phyloP scores from a whole-genome alignment of 2,329 filamentous ascomycete genomes.

The Myotisia sp. region DNA sequence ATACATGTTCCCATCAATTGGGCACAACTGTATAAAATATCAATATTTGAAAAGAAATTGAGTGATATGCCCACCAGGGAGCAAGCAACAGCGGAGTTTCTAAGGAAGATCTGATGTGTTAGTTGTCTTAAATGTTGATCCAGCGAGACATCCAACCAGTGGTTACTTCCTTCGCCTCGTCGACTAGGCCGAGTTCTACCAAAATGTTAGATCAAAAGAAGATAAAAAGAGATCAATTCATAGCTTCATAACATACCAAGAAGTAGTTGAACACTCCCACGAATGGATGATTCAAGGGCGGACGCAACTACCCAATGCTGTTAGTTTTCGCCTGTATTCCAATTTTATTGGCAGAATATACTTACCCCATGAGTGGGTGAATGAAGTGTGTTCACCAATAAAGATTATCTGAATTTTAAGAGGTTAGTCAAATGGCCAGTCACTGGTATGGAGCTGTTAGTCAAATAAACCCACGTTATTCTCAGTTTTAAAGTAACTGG shows the following conservation, averaged over 20 bases:
- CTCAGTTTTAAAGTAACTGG: constrained; percentile 22
- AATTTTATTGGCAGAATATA: too few species aligned
- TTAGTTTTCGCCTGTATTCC: too few species aligned
- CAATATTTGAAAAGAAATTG: too few species aligned
- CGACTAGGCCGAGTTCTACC: constrained; percentile 45
- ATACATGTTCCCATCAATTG: too few species aligned
- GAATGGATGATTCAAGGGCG: constrained; percentile 16
- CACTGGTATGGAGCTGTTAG: not conserved
- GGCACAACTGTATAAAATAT: too few species aligned
- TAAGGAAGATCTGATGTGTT: too few species aligned
- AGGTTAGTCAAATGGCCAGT: not conserved
- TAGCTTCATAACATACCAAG: constrained; percentile 6
- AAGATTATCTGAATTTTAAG: constrained; percentile 23
- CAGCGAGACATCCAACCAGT: constrained; percentile 55
- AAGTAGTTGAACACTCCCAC: constrained; percentile 20
- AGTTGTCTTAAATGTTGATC: constrained; percentile 30
- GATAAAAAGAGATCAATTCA: not conserved
- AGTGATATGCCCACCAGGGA: too few species aligned
- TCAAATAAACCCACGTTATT: constrained; percentile 17
- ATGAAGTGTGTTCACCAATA: constrained; percentile 25
- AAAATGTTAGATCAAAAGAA: not conserved
- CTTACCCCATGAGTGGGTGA: constrained; percentile 23
- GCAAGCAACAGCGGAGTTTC: too few species aligned
- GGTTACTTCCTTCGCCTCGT: constrained; percentile 51
- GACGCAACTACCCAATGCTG: constrained; percentile 15